phyloP scores from a whole-genome alignment of 805 yeast genomes.

The Cyberlindnera saturnus region DNA sequence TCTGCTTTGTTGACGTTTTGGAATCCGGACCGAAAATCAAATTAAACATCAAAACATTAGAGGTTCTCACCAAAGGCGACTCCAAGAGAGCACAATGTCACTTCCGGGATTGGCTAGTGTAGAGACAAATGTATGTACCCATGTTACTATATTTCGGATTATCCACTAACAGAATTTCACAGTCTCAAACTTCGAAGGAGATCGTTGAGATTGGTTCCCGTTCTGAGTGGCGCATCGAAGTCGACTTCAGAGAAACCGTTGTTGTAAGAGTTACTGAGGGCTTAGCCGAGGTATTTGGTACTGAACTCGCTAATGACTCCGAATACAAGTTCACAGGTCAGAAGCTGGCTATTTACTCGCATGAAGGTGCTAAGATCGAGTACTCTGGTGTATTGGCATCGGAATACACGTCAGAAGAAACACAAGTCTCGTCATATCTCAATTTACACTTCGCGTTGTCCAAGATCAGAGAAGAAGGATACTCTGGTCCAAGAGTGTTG shows the following conservation, averaged over 20 bases:
- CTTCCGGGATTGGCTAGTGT: conserved; percentile 10
- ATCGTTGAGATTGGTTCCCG: conserved; percentile 23
- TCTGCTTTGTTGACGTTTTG: not conserved
- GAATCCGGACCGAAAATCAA: conserved; percentile 1
- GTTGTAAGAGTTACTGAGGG: conserved; percentile 56
- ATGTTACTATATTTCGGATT: not conserved
- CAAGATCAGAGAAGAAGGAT: conserved; percentile 32
- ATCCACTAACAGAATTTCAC: not conserved
- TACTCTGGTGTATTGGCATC: conserved; percentile 35
- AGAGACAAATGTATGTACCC: conserved; percentile 3
- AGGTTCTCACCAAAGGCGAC: not conserved
- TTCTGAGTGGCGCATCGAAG: conserved; percentile 76
- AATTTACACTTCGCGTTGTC: conserved; percentile 77
- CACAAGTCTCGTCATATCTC: conserved; percentile 55
- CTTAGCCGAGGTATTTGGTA: conserved; percentile 85
- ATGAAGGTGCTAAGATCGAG: conserved; percentile 56
- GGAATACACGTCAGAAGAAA: conserved; percentile 68
- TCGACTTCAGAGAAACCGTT: conserved; percentile 44
- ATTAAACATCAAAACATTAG: not conserved
- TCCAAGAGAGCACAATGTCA: conserved; percentile 7
- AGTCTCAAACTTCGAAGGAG: conserved; percentile 4
- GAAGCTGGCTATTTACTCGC: conserved; percentile 51
- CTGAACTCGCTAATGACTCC: conserved; percentile 74
- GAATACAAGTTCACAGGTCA: conserved; percentile 53
- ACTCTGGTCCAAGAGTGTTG: conserved; percentile 43